Percentiles rank a stretch among this genome's conserved stretches.
Conservation (phyloP, 2,329 filamentous ascomycete genomes). For the Dichotomopilus funicola region DNA sequence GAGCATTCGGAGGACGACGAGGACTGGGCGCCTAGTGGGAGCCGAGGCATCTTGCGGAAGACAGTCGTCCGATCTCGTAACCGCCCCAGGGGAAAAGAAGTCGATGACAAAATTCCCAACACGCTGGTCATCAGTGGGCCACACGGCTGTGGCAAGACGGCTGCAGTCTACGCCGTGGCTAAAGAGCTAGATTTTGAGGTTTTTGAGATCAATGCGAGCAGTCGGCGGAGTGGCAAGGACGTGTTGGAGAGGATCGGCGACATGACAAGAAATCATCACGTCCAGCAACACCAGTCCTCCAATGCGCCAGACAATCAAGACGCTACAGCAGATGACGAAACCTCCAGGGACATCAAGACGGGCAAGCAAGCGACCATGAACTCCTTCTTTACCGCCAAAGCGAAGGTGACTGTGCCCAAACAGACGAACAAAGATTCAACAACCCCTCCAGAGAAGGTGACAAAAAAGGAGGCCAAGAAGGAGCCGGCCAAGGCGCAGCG, state of each 20-base stretch:
- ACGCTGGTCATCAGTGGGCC: slow-evolving; percentile 84
- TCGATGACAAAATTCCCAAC: slow-evolving; percentile 53
- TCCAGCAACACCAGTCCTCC: slow-evolving; percentile 46
- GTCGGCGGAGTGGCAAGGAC: slow-evolving; percentile 79
- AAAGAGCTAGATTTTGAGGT: slow-evolving; percentile 89
- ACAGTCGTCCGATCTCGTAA: slow-evolving; percentile 47
- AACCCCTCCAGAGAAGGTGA: slow-evolving; percentile 25
- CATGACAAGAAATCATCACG: slow-evolving; percentile 93
- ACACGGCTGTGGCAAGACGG: slow-evolving; percentile 86
- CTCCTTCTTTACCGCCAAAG: slow-evolving; percentile 66
- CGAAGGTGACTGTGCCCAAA: slow-evolving; percentile 20
- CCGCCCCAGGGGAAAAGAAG: slow-evolving; percentile 35
- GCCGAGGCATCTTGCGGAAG: slow-evolving; percentile 39
- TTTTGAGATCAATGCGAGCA: slow-evolving; percentile 87
- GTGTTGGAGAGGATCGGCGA: slow-evolving; percentile 88
- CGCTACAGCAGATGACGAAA: slow-evolving; percentile 38
- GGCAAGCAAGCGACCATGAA: slow-evolving; percentile 74
- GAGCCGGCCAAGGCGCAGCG: slow-evolving; percentile 57
- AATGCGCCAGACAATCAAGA: slow-evolving; percentile 26
- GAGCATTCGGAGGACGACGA: slow-evolving; percentile 59
- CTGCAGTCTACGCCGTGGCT: slow-evolving; percentile 83
- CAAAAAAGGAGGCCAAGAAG: slow-evolving; percentile 26
- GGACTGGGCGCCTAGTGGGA: slow-evolving; percentile 35
- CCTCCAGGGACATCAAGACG: slow-evolving; percentile 54
- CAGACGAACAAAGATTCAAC: slow-evolving; percentile 15